A percentile compares a stretch with the other conserved stretches of the same genome.
phyloP scores from a whole-genome alignment of 129 eudicot genomes.

The Tagetes erecta region DNA sequence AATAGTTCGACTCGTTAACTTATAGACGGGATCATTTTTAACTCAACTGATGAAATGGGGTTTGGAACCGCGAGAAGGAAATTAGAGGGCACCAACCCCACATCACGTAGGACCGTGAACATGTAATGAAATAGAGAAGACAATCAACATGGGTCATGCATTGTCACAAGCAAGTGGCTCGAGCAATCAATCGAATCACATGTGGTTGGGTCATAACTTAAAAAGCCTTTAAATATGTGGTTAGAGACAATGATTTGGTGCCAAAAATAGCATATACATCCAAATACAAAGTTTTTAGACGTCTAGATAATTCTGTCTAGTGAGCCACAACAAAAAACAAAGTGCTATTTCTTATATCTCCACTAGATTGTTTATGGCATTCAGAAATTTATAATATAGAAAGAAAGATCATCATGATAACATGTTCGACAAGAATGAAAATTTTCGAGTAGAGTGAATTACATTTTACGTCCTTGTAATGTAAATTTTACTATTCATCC shows the following conservation, averaged over 20 bases:
- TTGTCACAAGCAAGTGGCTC: not conserved
- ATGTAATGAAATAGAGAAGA: not conserved
- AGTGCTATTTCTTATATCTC: not conserved
- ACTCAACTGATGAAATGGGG: not conserved
- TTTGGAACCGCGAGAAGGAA: not conserved
- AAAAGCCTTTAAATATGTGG: not conserved
- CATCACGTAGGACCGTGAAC: not conserved
- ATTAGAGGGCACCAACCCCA: not conserved
- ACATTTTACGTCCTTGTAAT: no score
- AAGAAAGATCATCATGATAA: no score
- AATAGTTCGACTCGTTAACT: not conserved
- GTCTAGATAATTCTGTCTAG: not conserved
- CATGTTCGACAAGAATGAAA: no score
- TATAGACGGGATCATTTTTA: not conserved
- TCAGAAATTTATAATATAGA: not conserved
- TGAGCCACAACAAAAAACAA: not conserved
- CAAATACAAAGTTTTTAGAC: not conserved
- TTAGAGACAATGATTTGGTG: constrained; percentile 9
- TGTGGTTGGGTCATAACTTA: not conserved
- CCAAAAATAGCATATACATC: constrained; percentile 9
- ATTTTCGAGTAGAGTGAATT: no score
- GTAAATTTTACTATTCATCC: no score
- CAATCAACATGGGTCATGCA: not conserved
- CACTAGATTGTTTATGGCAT: not conserved
- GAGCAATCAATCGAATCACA: not conserved